phyloP scores from a whole-genome alignment of 2,329 filamentous ascomycete genomes.

The Fusarium metavorans region DNA sequence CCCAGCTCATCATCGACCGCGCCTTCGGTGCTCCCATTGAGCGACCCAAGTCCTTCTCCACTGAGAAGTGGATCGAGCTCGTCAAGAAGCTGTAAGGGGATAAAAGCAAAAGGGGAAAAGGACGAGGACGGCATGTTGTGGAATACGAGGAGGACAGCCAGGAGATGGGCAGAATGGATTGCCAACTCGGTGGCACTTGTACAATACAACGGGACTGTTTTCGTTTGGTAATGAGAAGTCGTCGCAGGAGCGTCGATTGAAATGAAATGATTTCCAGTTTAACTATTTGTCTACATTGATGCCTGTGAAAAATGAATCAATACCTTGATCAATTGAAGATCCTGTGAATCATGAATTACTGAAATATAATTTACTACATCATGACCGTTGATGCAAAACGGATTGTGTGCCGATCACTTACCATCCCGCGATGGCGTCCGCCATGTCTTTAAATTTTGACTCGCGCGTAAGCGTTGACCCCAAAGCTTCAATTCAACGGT shows the following conservation, averaged over 20 bases:
- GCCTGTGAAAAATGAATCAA: neutral
- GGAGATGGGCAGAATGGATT: constrained; percentile 38
- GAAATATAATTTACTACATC: neutral
- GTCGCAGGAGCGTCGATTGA: constrained; percentile 38
- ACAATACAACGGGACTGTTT: constrained; percentile 46
- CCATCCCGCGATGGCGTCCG: constrained; percentile 3
- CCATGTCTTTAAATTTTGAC: neutral
- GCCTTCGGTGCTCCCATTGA: constrained; percentile 97
- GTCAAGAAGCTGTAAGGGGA: constrained; percentile 84
- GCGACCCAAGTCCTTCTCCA: constrained; percentile 99
- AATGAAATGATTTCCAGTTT: constrained; percentile 43
- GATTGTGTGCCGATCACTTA: neutral
- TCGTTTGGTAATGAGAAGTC: constrained; percentile 47
- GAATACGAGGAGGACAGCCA: constrained; percentile 34
- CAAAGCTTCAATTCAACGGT: constrained; percentile 14
- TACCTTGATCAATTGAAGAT: neutral
- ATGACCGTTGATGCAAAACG: neutral
- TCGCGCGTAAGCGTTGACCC: constrained; percentile 25
- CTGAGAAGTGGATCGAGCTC: constrained; percentile 95
- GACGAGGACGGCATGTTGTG: constrained; percentile 20
- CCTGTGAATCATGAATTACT: neutral
- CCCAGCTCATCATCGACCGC: constrained; percentile 99
- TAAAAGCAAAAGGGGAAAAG: constrained; percentile 27
- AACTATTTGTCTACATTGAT: neutral
- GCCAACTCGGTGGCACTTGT: constrained; percentile 42